Percentiles rank a stretch among this genome's conserved stretches.
These are phyloP conservation scores for Trichophyton rubrum DNA, from an alignment of 2,329 filamentous ascomycete genomes.

Conservation along the genomic window DNA sequence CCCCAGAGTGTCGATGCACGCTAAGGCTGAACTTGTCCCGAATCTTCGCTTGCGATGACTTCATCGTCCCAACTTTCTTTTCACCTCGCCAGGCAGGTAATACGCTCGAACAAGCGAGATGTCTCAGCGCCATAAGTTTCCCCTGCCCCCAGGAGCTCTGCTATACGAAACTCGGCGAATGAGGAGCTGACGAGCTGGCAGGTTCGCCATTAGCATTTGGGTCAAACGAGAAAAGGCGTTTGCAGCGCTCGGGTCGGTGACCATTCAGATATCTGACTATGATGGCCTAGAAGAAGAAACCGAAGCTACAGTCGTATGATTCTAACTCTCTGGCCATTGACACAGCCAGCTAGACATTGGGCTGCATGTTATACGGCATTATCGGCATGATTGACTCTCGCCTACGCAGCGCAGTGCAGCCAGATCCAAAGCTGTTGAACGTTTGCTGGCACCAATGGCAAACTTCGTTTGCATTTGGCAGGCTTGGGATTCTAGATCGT, in stretches of 20 bases:
- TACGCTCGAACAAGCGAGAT: slow-evolving; percentile 2
- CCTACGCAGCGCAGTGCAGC: not conserved
- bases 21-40: not conserved
- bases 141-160: not conserved
- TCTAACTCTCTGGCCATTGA: not conserved
- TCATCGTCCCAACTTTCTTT: not conserved
- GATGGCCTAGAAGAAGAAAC: not conserved
- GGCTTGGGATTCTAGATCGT: not conserved
- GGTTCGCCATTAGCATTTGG: not conserved
- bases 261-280: not conserved
- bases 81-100: not conserved
- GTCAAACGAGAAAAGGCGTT: not conserved
- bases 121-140: not conserved
- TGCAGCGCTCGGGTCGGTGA: not conserved
- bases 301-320: not conserved
- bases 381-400: not conserved
- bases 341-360: not conserved
- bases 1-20: not conserved
- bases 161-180: not conserved
- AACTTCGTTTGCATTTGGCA: not conserved
- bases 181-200: not conserved
- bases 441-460: slow-evolving; percentile 1
- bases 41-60: not conserved
- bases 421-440: not conserved
- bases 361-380: not conserved